phyloP scores from a whole-genome alignment of 2,329 filamentous ascomycete species.

The Stagonosporopsis chrysanthemi region DNA sequence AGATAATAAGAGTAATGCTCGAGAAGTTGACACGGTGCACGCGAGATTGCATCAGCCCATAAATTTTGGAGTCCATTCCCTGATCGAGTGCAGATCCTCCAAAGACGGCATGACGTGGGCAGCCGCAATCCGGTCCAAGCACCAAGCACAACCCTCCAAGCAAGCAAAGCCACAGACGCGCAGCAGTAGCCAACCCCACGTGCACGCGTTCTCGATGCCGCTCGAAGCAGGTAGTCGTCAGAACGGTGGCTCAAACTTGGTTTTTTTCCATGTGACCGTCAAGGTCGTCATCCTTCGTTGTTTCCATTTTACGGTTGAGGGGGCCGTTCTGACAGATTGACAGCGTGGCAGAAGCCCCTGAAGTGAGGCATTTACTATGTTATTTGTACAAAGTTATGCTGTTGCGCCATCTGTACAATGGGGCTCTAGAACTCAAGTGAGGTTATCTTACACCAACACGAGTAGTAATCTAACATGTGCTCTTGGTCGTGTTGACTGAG shows the following conservation, averaged over 20 bases:
- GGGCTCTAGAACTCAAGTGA: background rate
- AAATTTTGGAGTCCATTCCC: conserved; percentile 35
- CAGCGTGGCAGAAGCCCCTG: conserved; percentile 6
- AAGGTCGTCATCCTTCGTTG: background rate
- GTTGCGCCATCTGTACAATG: conserved; percentile 1
- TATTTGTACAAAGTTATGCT: conserved; percentile 14
- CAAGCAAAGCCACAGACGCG: conserved; percentile 7
- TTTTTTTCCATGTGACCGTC: conserved; percentile 4
- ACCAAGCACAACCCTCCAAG: background rate
- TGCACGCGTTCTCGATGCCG: conserved; percentile 19
- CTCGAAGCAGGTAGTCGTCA: conserved; percentile 12
- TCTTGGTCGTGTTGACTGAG: background rate
- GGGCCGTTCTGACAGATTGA: background rate
- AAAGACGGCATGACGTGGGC: conserved; percentile 31
- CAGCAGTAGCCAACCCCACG: conserved; percentile 21
- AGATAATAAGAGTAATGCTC: background rate
- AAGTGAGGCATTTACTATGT: conserved; percentile 4
- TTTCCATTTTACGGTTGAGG: background rate
- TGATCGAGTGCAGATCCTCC: conserved; percentile 31
- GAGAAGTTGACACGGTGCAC: conserved; percentile 30
- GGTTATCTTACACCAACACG: background rate
- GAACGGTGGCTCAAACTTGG: conserved; percentile 21
- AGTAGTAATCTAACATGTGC: background rate
- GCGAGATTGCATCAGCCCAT: conserved; percentile 27
- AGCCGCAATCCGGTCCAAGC: conserved; percentile 24